Conservation (phyloP, 495 filamentous ascomycete genomes). For the Penicillium parvum region DNA sequence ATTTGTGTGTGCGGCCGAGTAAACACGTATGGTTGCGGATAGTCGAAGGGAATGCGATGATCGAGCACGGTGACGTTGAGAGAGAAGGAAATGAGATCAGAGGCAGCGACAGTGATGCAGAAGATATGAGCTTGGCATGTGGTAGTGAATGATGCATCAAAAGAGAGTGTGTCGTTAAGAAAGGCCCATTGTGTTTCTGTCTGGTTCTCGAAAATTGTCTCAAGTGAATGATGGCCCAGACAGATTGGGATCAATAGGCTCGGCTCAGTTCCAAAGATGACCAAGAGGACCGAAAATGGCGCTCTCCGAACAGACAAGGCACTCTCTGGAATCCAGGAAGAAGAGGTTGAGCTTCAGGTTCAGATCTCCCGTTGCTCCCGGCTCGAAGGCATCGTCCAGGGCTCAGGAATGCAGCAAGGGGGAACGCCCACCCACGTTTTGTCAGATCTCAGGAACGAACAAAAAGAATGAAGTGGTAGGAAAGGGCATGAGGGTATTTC, state of each 20-base stretch:
- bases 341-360: slow-evolving; percentile 1
- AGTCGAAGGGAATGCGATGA: slow-evolving; percentile 7
- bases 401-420: slow-evolving; percentile 19
- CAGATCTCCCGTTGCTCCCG: slow-evolving; percentile 10
- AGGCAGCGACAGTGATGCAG: neutral
- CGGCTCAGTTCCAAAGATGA: neutral
- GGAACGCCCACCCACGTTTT: slow-evolving; percentile 1
- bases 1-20: neutral
- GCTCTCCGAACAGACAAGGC: slow-evolving; percentile 2
- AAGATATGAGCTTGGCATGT: neutral
- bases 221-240: slow-evolving; percentile 5
- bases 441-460: neutral
- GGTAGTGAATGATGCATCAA: neutral
- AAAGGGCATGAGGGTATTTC: neutral
- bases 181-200: neutral
- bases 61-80: neutral
- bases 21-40: neutral
- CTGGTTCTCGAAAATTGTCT: neutral
- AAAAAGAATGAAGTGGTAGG: neutral
- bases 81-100: slow-evolving; percentile 8
- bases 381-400: slow-evolving; percentile 19
- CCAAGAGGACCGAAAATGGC: slow-evolving; percentile 1
- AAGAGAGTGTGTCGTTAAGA: neutral
- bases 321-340: slow-evolving; percentile 6
- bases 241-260: neutral